Evolutionary conservation across 495 filamentous ascomycete species (phyloP), one percentile per base, ranked within the genome.

Genomic region (Paragyromitra xinjiangensis): DNA sequence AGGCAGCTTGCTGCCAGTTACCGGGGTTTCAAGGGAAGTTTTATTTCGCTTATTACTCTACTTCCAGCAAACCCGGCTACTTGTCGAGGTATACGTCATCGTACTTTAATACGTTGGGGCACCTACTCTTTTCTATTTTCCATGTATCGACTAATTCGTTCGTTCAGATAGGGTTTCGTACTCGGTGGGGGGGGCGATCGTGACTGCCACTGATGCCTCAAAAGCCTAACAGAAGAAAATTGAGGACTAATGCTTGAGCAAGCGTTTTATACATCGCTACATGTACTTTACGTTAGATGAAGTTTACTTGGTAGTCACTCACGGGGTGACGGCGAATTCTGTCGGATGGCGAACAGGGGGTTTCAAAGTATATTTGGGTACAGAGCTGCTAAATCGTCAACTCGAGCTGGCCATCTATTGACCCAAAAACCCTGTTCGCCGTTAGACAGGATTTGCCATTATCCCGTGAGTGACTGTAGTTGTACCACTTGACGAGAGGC

Each of bases 41-140:
- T 44, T 58, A 22, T 64, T 69, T 61, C 67, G 53, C 67, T 48
- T 62, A 50, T 61, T 55, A 69, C 66, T 69, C 51, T 69, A 55
- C 51, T 62, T 62, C 68, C 11, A 34, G 48, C 12, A 64, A 56
- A 65, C 69, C 69, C 59, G 61, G 69, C 69, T 65, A 40, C 48
- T 72, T 72, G 48, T 12, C 16, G 19, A 55, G 39, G 12, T 12
- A 19, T 72, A 8, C 44, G 34, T 64, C 56, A n/a, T 59, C 5
- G 8, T 7, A 56, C n/a, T 40, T 7, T 40, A 24, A 11, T 26
- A 42, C n/a, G 29, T 51, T 44, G 42, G 42, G 44, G 64, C n/a
- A 50, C 29, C 29, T 34, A 34, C 29, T 34, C 9, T 8, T 26
- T 29, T 58, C 26, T 19, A 9, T 19, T 26, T 55, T 55, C 14